phyloP scores from a whole-genome alignment of 441 rosid species.

The Brassica balearica region DNA sequence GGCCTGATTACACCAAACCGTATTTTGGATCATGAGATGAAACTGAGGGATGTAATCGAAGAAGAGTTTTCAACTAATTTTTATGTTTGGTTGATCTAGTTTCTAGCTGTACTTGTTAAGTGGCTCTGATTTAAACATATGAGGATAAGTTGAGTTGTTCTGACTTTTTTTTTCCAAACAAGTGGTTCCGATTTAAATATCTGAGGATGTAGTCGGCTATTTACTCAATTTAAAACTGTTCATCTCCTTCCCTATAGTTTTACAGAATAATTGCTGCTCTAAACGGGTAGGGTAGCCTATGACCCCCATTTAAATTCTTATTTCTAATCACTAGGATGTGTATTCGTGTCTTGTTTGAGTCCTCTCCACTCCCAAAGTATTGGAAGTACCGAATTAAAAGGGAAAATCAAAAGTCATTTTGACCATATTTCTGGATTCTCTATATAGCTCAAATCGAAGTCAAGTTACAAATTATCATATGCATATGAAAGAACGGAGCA shows the following conservation, averaged over 20 bases:
- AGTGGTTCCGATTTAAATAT: not conserved
- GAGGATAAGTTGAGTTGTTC: not conserved
- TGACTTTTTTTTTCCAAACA: no score
- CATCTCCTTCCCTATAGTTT: no score
- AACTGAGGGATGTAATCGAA: slow-evolving; percentile 7
- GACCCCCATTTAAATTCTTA: not conserved
- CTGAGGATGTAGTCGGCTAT: not conserved
- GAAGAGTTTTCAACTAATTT: not conserved
- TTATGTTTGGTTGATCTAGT: not conserved
- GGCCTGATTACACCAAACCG: not conserved
- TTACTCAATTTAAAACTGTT: not conserved
- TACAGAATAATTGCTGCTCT: no score
- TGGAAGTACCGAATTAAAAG: not conserved
- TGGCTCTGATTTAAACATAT: not conserved
- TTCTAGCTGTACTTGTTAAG: not conserved
- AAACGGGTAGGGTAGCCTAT: not conserved
- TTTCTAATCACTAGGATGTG: not conserved
- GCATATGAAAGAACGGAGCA: not conserved
- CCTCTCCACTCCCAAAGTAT: not conserved
- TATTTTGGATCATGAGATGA: slow-evolving; percentile 1
- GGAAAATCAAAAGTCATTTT: not conserved
- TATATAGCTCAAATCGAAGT: slow-evolving; percentile 5
- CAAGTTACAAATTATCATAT: slow-evolving; percentile 9
- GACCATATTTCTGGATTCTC: slow-evolving; percentile 6
- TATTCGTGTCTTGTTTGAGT: not conserved